Percentiles rank a stretch among this genome's conserved stretches.
Evolutionary conservation across 768 basidiomycete genomes (phyloP).

Genomic region (Auricularia heimuer): DNA sequence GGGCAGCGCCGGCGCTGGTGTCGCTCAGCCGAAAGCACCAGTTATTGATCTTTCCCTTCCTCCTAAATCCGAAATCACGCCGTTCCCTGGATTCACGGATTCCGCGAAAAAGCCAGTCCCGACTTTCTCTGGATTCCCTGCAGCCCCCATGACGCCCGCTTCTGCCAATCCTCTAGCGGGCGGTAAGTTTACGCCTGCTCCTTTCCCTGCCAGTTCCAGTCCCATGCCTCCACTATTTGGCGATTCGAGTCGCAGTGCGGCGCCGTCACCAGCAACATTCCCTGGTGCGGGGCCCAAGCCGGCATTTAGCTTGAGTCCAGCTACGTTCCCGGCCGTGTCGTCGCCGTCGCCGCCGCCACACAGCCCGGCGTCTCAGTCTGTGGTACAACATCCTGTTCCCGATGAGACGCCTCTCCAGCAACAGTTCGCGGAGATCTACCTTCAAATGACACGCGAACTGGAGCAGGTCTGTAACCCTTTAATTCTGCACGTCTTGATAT

Average conservation of each 20-base stretch:
- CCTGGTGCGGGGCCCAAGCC: background rate
- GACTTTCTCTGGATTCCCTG: background rate
- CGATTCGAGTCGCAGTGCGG: background rate
- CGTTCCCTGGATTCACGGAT: background rate
- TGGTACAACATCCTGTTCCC: slow-evolving; percentile 14
- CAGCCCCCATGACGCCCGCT: background rate
- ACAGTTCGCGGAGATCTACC: slow-evolving; percentile 46
- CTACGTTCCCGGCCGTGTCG: slow-evolving; percentile 4
- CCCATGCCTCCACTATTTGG: background rate
- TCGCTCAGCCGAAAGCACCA: background rate
- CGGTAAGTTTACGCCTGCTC: background rate
- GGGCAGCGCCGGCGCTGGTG: background rate
- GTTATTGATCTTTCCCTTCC: background rate
- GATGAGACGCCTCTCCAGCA: slow-evolving; percentile 58
- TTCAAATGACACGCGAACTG: slow-evolving; percentile 41
- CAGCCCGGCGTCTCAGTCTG: background rate
- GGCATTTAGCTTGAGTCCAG: slow-evolving; percentile 3
- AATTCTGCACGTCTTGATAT: background rate
- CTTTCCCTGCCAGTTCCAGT: background rate
- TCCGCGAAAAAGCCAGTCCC: background rate
- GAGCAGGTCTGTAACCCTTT: slow-evolving; percentile 39
- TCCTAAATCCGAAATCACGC: background rate
- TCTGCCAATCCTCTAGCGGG: background rate
- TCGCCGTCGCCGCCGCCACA: slow-evolving; percentile 7
- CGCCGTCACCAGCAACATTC: background rate